Evolutionary conservation across 2,329 filamentous ascomycete species (phyloP).

Genomic region (Penicillium sp.): DNA sequence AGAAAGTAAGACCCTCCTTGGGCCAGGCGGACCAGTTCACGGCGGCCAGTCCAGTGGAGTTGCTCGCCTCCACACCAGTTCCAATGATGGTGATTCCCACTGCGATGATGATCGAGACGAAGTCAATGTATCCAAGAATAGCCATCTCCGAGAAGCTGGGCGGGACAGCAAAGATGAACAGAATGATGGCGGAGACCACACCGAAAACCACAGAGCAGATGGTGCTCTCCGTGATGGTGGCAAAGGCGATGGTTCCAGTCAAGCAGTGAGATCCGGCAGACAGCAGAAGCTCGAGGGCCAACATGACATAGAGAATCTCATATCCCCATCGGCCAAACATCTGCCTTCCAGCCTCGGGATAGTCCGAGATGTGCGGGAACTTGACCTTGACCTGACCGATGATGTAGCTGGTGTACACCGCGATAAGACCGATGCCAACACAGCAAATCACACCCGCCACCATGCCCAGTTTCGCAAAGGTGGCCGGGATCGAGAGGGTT

Average conservation of each 20-base stretch:
- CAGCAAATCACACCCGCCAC: slow-evolving; percentile 9
- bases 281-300: slow-evolving; percentile 7
- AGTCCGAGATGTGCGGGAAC: slow-evolving; percentile 7
- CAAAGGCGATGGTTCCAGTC: slow-evolving; percentile 4
- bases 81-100: slow-evolving; percentile 7
- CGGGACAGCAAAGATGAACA: slow-evolving; percentile 4
- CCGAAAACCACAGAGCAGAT: slow-evolving; percentile 6
- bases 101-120: slow-evolving; percentile 4
- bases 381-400: slow-evolving; percentile 11
- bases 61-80: slow-evolving; percentile 2
- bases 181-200: slow-evolving; percentile 5
- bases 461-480: slow-evolving; percentile 8
- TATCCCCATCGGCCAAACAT: slow-evolving; percentile 9
- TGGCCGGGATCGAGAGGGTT: slow-evolving; percentile 8
- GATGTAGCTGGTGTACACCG: slow-evolving; percentile 8
- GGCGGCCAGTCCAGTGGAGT: slow-evolving; percentile 1
- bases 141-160: slow-evolving; percentile 9
- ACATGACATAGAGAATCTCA: slow-evolving; percentile 6
- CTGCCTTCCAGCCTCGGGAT: slow-evolving; percentile 4
- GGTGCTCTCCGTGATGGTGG: slow-evolving; percentile 5
- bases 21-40: slow-evolving; percentile 10
- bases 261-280: slow-evolving; percentile 3
- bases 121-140: slow-evolving; percentile 7
- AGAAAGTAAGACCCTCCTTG: slow-evolving; percentile 5
- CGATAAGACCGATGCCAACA: slow-evolving; percentile 4